Conservation (phyloP, 495 filamentous ascomycete species). For the Pyrenopolyporus hunteri region DNA sequence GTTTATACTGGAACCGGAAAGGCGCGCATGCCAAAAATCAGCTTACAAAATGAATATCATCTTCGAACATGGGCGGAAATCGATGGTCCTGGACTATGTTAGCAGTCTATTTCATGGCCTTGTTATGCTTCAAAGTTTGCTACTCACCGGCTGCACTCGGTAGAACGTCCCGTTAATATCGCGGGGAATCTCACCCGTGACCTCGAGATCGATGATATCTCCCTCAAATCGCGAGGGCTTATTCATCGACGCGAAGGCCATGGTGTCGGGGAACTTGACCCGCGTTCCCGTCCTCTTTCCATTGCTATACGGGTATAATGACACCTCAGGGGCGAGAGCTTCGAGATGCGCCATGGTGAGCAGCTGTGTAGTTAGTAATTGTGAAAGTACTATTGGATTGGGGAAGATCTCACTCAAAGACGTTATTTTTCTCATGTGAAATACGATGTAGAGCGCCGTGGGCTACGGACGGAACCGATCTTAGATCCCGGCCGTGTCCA, state of each 20-base stretch:
- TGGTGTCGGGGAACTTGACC: constrained; percentile 55
- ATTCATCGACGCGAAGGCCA: constrained; percentile 56
- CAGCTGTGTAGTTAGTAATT: constrained; percentile 11
- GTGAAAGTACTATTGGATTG: constrained; percentile 18
- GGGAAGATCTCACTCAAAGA: neutral
- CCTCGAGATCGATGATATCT: constrained; percentile 55
- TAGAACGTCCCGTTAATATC: constrained; percentile 62
- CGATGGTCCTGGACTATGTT: constrained; percentile 42
- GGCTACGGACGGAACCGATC: constrained; percentile 9
- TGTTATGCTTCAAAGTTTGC: neutral
- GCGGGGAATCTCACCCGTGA: constrained; percentile 54
- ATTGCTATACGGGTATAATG: constrained; percentile 45
- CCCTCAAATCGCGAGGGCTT: constrained; percentile 55
- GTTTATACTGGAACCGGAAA: too few species aligned
- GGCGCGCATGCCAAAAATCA: neutral
- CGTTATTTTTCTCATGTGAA: constrained; percentile 17
- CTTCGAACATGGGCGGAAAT: constrained; percentile 60
- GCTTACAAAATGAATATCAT: constrained; percentile 56
- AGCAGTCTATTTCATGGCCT: neutral
- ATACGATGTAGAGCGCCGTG: neutral
- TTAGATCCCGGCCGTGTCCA: constrained; percentile 6
- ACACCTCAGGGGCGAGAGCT: constrained; percentile 47
- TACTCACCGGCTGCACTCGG: constrained; percentile 54
- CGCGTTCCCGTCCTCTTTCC: constrained; percentile 43
- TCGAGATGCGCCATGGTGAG: constrained; percentile 53